Evolutionary conservation across 768 basidiomycete genomes (phyloP), one percentile per base, ranked within the genome.

Genomic region (Naganishia vishniacii): DNA sequence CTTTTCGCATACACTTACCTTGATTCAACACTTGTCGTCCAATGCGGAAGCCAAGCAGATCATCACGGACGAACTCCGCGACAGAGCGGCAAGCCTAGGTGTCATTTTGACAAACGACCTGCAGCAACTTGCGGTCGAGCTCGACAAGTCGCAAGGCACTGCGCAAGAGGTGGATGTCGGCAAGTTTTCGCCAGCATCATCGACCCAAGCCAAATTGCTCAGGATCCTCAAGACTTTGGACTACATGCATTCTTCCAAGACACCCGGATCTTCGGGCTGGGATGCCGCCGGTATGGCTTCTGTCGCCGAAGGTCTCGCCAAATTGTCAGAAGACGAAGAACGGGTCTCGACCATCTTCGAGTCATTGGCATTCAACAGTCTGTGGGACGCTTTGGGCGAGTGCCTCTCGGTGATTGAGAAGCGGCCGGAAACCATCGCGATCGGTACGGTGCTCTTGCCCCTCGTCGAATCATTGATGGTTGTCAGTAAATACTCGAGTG

Each of bases 381-480:
- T 98, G 26, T 99, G 95, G 95, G 82, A 84, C 51, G 83, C 86
- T 40, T 82, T 99, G 3, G 88, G 93, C n/a, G 87, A 89, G 67
- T 94, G 93, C 72, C 81, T 99, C 42, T 84, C 84, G 2, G 80
- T 86, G 59, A 86, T 98, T 65, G 89, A 91, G 72, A 85, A 86
- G 67, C 85, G 86, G 64, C 80, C 86, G 0, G 86, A 88, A 67
- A 84, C 86, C 45, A 88, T 89, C 63, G 88, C 95, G 73, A 85
- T 94, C 51, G 91, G 91, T 4, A 93, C 89, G 1, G 90, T 97
- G 15, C 81, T 99, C 1, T 80, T 99, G 32, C 95, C 95, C 12
- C 81, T 97, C 48, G 95, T 99, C 65, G 95, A 99, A 77, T 84
- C 93, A 1, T 80, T 99, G 65, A 97, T 99, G 94, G 92, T 99